A percentile compares a stretch with the other conserved stretches of the same genome.
Evolutionary conservation across 495 filamentous ascomycete species (phyloP).

Genomic region (Penicillium mononematosum): DNA sequence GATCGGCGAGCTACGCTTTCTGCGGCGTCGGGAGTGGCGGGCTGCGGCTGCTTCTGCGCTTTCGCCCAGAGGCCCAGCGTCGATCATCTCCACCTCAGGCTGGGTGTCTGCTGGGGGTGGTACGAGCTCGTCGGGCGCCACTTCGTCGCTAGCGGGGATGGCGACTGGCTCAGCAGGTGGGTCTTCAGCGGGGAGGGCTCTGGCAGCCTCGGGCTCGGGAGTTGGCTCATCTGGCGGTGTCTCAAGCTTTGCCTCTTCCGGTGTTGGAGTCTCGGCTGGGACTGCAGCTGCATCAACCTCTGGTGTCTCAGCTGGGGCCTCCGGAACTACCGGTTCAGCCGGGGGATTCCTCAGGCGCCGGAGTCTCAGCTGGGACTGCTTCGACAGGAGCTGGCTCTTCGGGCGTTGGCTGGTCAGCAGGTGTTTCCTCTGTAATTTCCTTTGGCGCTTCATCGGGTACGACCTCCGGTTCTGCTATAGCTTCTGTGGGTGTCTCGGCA

Average conservation of each 20-base stretch:
- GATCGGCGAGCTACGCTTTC: slow-evolving; percentile 27
- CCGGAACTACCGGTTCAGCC: slow-evolving; percentile 8
- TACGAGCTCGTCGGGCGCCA: slow-evolving; percentile 11
- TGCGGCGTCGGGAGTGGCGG: slow-evolving; percentile 29
- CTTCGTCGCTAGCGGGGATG: slow-evolving; percentile 14
- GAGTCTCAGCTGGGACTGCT: slow-evolving; percentile 5
- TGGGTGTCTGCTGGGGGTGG: slow-evolving; percentile 14
- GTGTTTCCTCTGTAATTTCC: slow-evolving; percentile 6
- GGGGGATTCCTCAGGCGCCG: slow-evolving; percentile 4
- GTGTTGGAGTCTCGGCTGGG: slow-evolving; percentile 3
- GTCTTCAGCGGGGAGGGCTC: slow-evolving; percentile 21
- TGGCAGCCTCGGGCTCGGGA: slow-evolving; percentile 8
- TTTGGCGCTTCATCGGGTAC: slow-evolving; percentile 14
- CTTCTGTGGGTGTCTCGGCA: slow-evolving; percentile 10
- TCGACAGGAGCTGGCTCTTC: slow-evolving; percentile 19
- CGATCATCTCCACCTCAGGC: slow-evolving; percentile 4
- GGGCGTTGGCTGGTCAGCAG: slow-evolving; percentile 8
- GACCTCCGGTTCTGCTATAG: slow-evolving; percentile 13
- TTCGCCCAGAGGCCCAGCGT: slow-evolving; percentile 13
- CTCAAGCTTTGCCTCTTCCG: slow-evolving; percentile 10
- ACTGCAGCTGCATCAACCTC: slow-evolving; percentile 5
- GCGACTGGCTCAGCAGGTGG: slow-evolving; percentile 12
- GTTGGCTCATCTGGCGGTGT: slow-evolving; percentile 12
- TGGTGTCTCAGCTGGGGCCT: slow-evolving; percentile 4
- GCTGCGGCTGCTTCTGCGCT: slow-evolving; percentile 17